Conservation (phyloP, 2,329 filamentous ascomycete species). For the Pseudogymnoascus sp. region DNA sequence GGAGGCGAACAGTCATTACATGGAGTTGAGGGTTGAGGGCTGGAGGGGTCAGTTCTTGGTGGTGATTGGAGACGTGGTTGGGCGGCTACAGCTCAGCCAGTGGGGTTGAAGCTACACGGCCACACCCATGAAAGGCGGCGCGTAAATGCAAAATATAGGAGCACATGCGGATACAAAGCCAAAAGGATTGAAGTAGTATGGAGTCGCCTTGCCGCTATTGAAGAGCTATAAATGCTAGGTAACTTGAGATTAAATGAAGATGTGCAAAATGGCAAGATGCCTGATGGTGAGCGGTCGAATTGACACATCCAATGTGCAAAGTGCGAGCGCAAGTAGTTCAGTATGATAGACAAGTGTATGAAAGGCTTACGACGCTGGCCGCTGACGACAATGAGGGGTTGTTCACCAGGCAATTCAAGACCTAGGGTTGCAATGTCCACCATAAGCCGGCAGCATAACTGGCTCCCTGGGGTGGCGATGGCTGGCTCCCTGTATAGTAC, state of each 20-base stretch:
- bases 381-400: background rate
- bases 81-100: conserved; percentile 11
- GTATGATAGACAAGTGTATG: background rate
- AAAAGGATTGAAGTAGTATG: background rate
- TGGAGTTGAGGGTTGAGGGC: conserved; percentile 2
- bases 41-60: conserved; percentile 8
- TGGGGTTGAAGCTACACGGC: background rate
- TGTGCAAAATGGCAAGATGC: background rate
- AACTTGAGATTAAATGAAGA: background rate
- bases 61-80: conserved; percentile 3
- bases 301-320: background rate
- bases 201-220: background rate
- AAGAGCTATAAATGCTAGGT: conserved; percentile 1
- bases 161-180: background rate
- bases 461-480: background rate
- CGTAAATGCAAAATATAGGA: conserved; percentile 8
- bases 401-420: background rate
- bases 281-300: background rate
- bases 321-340: background rate
- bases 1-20: conserved; percentile 6
- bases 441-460: background rate
- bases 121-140: conserved; percentile 9
- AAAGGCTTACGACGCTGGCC: background rate
- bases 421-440: background rate
- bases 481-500: background rate